Evolutionary conservation across 352 stramenopile species (phyloP), one percentile per base, ranked within the genome.

Genomic region (Peronospora farinosa): DNA sequence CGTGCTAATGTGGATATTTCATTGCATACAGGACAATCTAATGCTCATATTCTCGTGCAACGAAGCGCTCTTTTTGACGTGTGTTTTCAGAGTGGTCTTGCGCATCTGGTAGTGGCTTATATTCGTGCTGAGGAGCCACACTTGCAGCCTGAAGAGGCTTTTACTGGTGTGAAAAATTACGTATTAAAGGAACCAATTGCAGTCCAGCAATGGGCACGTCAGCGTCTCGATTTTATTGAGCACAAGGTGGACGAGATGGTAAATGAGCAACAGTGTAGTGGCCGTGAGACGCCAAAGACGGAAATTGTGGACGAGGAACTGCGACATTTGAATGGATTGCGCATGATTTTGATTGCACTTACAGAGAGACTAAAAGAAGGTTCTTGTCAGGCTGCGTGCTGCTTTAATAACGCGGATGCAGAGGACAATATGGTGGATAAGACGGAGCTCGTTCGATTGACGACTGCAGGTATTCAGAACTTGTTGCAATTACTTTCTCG

Each of bases 141-240:
- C 6, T 25, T 42, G 12, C 56, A 67, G 33, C 40, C 56, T 8
- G 49, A 68, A 41, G 46, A 41, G 16, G 45, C 45, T 27, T 71
- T 71, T 25, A 43, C 48, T 52, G 54, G 60, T 6, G 56, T 66
- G 12, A 70, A 77, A 44, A 70, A 65, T 28, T 89, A 89, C 49
- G 76, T 88, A 46, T 54, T 92, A 7, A 86, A 84, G 40, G 80
- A 92, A 28, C 80, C 80, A 16, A 86, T 92, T 33, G 80, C 80
- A 39, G 76, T 89, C 43, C 77, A 89, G 41, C 80, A 92, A 56
- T 92, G 80, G 80, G 65, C 67, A 12, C 72, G 74, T 7, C 74
- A 65, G 6, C 69, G 65, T 43, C 61, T 92, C 0, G 74, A 87
- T 19, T 38, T 33, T 5, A 57, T 85, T 23, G 76, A 92, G 44